Base-by-base conservation (phyloP, 805 yeast species). In the Cyberlindnera sargentensis region DNA sequence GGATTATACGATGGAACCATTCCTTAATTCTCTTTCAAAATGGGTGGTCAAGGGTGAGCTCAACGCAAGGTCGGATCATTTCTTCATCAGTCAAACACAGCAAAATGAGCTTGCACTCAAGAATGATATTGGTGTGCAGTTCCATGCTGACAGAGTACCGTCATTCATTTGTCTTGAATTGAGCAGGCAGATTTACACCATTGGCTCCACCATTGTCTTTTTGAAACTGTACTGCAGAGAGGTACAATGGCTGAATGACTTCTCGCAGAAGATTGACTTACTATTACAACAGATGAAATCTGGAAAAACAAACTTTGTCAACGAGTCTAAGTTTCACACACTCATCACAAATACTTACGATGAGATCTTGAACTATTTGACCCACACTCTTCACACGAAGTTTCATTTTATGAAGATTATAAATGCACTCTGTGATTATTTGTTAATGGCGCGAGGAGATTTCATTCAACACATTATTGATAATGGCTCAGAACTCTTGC, bases 381-480 rank as follows among this genome's bases (percentile, higher is more conserved):
- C 78, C 24, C 47, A 61, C 8, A 58, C 77, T 3, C 53, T 89
- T 3, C 68, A 73, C 41, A 63, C 65, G 2, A 76, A 78, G 47
- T 73, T 70, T 50, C 63, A 71, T 34, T 60, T 82, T 32, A 62
- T 66, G 34, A 62, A 66, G 8, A 87, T 84, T 50, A 58, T 91
- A n/a, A 57, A 60, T 5, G 80, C 80, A 37, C 65, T 86, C 44
- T 82, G 83, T 47, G 76, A 75, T 46, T 77, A 82, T 45, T 66
- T 89, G 52, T 61, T 93, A 35, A 79, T 86, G 70, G 77, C 80
- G 5, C 78, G 75, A 44, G 87, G 91, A n/a, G 96, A 91, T 58
- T 84, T 91, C 47, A 78, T 85, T n/a, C 80, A 84, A 40, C 53
- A 76, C 1, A 61, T 91, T 8, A 70, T 87, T 23, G 54, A 64